Percentiles rank a stretch among this genome's conserved stretches.
phyloP scores from a whole-genome alignment of 106 monocot species.

The Dioscorea dumetorum region DNA sequence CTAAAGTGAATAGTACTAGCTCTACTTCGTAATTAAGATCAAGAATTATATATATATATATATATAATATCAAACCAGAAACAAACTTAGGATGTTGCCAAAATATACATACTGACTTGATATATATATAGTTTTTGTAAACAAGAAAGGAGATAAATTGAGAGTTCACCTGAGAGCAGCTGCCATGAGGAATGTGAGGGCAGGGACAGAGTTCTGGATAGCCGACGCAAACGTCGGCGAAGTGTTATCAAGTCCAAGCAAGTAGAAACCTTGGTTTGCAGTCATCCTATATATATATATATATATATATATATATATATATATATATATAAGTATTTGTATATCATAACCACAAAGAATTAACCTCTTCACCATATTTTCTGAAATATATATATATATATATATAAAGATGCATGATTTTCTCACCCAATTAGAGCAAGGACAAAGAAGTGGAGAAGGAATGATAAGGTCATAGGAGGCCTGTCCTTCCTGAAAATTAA shows the following conservation, averaged over 20 bases:
- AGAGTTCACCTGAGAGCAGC: constrained; percentile 51
- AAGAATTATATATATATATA: too few species aligned
- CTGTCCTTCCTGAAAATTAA: constrained; percentile 51
- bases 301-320: neutral
- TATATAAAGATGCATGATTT: too few species aligned
- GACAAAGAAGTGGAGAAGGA: constrained; percentile 58
- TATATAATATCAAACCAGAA: too few species aligned
- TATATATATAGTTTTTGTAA: too few species aligned
- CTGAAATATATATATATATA: too few species aligned
- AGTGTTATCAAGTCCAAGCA: constrained; percentile 74
- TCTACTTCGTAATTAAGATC: too few species aligned
- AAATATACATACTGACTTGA: too few species aligned
- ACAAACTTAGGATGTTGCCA: too few species aligned
- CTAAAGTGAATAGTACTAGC: too few species aligned
- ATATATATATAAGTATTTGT: neutral
- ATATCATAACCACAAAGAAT: too few species aligned
- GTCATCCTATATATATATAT: constrained; percentile 39
- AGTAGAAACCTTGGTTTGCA: constrained; percentile 85
- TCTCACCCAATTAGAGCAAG: constrained; percentile 65
- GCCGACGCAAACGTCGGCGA: constrained; percentile 86
- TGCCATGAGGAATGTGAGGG: constrained; percentile 87
- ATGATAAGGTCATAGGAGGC: constrained; percentile 39
- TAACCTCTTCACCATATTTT: too few species aligned
- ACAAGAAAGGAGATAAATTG: too few species aligned
- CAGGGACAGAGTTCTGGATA: constrained; percentile 85